These are phyloP conservation scores for Macrocybe gigantea DNA, from an alignment of 768 basidiomycete species.

Conservation along the genomic window DNA sequence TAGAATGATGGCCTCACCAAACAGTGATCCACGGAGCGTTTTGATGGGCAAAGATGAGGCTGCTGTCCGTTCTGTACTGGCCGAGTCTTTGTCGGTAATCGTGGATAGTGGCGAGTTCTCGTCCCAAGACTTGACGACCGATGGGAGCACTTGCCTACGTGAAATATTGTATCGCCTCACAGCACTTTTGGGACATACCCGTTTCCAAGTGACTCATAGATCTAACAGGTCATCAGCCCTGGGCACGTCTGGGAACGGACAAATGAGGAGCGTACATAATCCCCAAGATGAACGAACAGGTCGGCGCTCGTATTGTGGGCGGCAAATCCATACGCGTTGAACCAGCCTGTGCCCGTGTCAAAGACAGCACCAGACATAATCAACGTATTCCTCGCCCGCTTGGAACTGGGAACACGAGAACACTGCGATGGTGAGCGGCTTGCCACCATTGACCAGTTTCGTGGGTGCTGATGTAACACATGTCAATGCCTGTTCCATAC, in stretches of 20 bases:
- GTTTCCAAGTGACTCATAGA: conserved; percentile 42
- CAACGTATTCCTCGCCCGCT: conserved; percentile 24
- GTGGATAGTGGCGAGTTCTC: conserved; percentile 49
- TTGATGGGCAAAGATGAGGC: conserved; percentile 42
- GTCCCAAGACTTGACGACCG: conserved; percentile 42
- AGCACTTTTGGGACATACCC: conserved; percentile 14
- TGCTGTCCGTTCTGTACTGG: conserved; percentile 48
- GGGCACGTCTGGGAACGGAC: not conserved
- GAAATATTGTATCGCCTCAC: not conserved
- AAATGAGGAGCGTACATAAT: conserved; percentile 36
- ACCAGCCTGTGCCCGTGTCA: conserved; percentile 35
- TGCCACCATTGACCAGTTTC: conserved; percentile 42
- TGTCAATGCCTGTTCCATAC: not conserved
- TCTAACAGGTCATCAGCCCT: conserved; percentile 20
- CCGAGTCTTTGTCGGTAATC: conserved; percentile 48
- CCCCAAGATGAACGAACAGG: conserved; percentile 52
- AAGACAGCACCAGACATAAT: not conserved
- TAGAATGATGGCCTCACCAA: conserved; percentile 28
- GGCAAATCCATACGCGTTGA: conserved; percentile 56
- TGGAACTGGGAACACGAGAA: conserved; percentile 57
- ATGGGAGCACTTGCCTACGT: conserved; percentile 31
- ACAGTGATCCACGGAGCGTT: conserved; percentile 50
- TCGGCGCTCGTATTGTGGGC: conserved; percentile 47
- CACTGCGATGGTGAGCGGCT: conserved; percentile 46
- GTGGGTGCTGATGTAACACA: conserved; percentile 32